A percentile compares a stretch with the other conserved stretches of the same genome.
Conservation (phyloP, 192 early-diverging fungal genomes). For the Powellomyces hirtus region DNA sequence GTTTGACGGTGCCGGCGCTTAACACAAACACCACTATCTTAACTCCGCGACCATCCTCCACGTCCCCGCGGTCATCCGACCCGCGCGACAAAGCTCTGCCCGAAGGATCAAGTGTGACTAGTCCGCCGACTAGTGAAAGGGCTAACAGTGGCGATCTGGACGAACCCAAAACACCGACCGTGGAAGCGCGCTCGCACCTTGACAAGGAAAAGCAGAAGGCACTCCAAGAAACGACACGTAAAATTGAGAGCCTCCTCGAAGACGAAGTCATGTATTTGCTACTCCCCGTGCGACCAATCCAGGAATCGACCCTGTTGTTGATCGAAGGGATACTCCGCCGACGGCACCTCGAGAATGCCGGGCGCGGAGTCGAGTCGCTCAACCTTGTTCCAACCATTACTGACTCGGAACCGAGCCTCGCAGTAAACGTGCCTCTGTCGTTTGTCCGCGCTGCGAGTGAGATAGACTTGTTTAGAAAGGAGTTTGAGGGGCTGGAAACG, state of each 20-base stretch:
- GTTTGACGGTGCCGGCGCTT: conserved; percentile 57
- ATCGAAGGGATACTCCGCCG: conserved; percentile 30
- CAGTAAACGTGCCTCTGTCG: conserved; percentile 40
- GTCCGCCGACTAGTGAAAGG: neutral
- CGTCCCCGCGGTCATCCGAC: no score
- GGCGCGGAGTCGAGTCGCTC: conserved; percentile 35
- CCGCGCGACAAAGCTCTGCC: no score
- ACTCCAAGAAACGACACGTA: conserved; percentile 52
- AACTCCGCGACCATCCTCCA: neutral
- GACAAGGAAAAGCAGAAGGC: conserved; percentile 55
- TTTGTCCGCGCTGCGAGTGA: conserved; percentile 50
- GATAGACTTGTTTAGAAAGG: conserved; percentile 2
- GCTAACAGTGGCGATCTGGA: neutral
- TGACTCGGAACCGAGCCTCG: conserved; percentile 30
- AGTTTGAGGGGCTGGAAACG: conserved; percentile 30
- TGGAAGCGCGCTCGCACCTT: neutral
- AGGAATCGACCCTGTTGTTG: conserved; percentile 26
- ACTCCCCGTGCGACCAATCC: conserved; percentile 56
- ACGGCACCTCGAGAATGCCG: conserved; percentile 7
- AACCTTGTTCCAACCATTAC: conserved; percentile 47
- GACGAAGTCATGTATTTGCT: conserved; percentile 75
- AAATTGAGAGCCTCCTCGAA: conserved; percentile 63
- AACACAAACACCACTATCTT: neutral
- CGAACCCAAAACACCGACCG: neutral
- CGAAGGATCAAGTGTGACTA: no score